Conservation (phyloP, 805 yeast species). For the Starmerella floris region DNA sequence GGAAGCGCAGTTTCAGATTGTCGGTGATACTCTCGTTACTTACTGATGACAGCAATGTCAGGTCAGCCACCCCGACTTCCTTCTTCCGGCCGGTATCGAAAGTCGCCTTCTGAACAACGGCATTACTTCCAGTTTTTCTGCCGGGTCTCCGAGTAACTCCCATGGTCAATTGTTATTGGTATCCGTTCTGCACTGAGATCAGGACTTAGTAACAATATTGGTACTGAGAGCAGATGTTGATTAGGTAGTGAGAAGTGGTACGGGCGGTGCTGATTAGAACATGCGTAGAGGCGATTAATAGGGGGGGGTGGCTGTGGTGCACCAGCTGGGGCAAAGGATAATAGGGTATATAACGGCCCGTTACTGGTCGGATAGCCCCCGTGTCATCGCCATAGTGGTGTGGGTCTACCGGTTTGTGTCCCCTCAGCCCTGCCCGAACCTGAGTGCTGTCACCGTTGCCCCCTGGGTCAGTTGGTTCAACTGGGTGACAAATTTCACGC, state of each 20-base stretch:
- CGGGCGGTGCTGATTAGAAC: too few relatives aligned
- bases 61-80: conserved; percentile 96
- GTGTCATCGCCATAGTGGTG: too few relatives aligned
- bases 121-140: conserved; percentile 43
- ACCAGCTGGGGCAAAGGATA: not conserved
- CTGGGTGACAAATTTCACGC: too few relatives aligned
- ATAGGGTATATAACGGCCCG: not conserved
- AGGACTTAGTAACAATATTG: too few relatives aligned
- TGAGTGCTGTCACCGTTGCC: too few relatives aligned
- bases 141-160: conserved; percentile 67
- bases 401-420: too few relatives aligned
- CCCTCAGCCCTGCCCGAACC: too few relatives aligned
- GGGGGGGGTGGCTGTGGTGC: conserved; percentile 4
- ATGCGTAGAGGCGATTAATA: too few relatives aligned
- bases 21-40: conserved; percentile 88
- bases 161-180: conserved; percentile 32
- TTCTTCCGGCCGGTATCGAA: conserved; percentile 79
- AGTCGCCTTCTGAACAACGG: conserved; percentile 70
- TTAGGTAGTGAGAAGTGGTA: not conserved
- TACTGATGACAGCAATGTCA: conserved; percentile 76
- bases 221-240: not conserved
- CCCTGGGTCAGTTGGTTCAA: too few relatives aligned
- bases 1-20: conserved; percentile 75
- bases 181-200: too few relatives aligned
- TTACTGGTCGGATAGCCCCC: not conserved